Conservation (phyloP, 371 early-diverging fungal species). For the Umbelopsis sp. region DNA sequence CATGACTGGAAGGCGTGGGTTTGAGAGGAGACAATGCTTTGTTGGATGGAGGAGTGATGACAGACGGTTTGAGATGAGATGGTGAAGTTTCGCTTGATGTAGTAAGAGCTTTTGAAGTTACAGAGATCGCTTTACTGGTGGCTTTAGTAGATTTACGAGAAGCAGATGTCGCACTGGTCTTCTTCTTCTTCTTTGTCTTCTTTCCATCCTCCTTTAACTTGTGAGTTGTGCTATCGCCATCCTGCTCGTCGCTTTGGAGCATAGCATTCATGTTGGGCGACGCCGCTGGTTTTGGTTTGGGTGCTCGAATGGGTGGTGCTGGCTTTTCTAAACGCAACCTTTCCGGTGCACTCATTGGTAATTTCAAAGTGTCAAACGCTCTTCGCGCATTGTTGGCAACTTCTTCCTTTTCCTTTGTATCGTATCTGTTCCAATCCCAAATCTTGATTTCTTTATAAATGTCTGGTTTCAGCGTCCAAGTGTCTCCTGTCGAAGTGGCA, state of each 20-base stretch:
- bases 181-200: not conserved
- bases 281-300: conserved; percentile 32
- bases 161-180: not conserved
- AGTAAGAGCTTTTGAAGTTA: conserved; percentile 21
- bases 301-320: conserved; percentile 31
- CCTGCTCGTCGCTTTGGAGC: conserved; percentile 25
- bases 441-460: conserved; percentile 56
- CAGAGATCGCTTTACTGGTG: not conserved
- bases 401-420: conserved; percentile 40
- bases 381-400: conserved; percentile 49
- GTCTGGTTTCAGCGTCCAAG: conserved; percentile 51
- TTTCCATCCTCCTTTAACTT: not conserved
- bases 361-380: conserved; percentile 54
- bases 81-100: conserved; percentile 4
- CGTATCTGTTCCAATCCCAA: conserved; percentile 58
- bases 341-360: conserved; percentile 54
- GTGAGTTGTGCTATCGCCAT: not conserved
- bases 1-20: not conserved
- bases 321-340: conserved; percentile 26
- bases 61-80: conserved; percentile 7
- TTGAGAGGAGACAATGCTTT: not conserved
- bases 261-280: conserved; percentile 37
- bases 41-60: conserved; percentile 16
- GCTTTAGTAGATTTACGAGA: conserved; percentile 18
- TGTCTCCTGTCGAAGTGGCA: conserved; percentile 28